Evolutionary conservation across 805 yeast species (phyloP), one percentile per base, ranked within the genome.

Genomic region (Saccharomycopsis amapae): DNA sequence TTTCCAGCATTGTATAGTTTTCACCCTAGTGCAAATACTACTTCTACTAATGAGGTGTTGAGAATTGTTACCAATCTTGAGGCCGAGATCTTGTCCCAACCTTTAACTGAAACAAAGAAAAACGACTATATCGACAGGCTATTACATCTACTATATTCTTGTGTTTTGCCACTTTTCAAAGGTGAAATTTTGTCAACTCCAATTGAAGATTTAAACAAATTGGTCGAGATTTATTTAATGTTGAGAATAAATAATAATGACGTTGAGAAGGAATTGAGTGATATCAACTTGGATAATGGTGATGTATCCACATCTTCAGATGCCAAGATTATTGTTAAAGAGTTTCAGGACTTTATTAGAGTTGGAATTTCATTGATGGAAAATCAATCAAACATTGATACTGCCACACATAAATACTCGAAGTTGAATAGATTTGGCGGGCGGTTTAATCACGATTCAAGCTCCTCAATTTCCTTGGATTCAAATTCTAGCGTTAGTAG

Each of bases 181-280:
- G 62, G 66, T 19, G 69, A 63, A 34, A 42, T 56, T 15, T 42
- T 66, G 12, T 56, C 59, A 26, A 59, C 61, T 0, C 64, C 69
- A 3, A 55, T 67, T 5, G 71, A 67, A 38, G 69, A 66, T 50
- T 55, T 65, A 40, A 66, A 63, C 49, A 63, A 60, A 37, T 48
- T 66, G 26, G 62, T 64, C 1, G 59, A 60, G 19, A 43, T 65
- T 7, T 64, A 64, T 49, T 44, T 63, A n/a, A 53, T 57, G 20
- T 49, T 65, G 6, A 50, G 64, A 25, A 44, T 48, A 9, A 42
- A 35, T 19, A 34, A 17, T 20, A 12, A 19, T n/a, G 46, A 40
- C 2, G 34, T 42, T 10, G 23, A 35, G 26, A 38, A 35, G 10
- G 45, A 32, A 10, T 6, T 34, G 10, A 37, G 28, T 12, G 17